Evolutionary conservation across 1,284 basidiomycete genomes (phyloP).

Genomic region (Takashimella koratensis): DNA sequence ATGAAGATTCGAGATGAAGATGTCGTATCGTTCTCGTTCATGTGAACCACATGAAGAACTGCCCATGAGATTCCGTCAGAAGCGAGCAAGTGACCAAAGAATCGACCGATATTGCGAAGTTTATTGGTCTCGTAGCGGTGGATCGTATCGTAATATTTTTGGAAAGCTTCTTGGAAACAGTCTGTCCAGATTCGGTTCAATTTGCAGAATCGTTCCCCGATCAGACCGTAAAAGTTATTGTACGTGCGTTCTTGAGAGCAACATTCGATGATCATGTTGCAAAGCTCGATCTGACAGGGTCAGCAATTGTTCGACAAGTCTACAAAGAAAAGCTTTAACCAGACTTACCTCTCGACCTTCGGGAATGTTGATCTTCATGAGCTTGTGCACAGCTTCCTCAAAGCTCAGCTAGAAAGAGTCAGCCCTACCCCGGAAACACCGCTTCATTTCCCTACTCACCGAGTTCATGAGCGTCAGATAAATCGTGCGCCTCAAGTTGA

Average conservation of each 20-base stretch:
- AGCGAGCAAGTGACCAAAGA: constrained; percentile 87
- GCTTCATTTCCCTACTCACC: constrained; percentile 35
- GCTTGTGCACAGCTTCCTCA: constrained; percentile 97
- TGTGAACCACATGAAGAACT: constrained; percentile 75
- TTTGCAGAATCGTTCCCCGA: constrained; percentile 95
- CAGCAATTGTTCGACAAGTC: too few relatives aligned
- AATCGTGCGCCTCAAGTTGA: constrained; percentile 89
- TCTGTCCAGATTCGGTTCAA: constrained; percentile 92
- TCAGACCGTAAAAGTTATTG: constrained; percentile 89
- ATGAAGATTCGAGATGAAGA: constrained; percentile 94
- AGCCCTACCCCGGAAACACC: too few relatives aligned
- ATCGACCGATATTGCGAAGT: constrained; percentile 90
- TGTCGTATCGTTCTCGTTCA: constrained; percentile 98
- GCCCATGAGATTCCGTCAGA: constrained; percentile 88
- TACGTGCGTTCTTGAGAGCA: constrained; percentile 99
- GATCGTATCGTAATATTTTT: constrained; percentile 90
- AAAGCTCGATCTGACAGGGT: constrained; percentile 91
- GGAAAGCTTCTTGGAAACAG: constrained; percentile 80
- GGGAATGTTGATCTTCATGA: constrained; percentile 85
- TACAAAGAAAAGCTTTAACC: constrained; percentile 11
- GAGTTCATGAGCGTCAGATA: constrained; percentile 99
- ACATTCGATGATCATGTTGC: constrained; percentile 99
- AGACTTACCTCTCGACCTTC: constrained; percentile 82
- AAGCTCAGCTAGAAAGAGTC: constrained; percentile 64
- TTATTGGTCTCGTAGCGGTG: constrained; percentile 99